phyloP scores from a whole-genome alignment of 176 grass and related monocot species.

The Eleusine coracana region DNA sequence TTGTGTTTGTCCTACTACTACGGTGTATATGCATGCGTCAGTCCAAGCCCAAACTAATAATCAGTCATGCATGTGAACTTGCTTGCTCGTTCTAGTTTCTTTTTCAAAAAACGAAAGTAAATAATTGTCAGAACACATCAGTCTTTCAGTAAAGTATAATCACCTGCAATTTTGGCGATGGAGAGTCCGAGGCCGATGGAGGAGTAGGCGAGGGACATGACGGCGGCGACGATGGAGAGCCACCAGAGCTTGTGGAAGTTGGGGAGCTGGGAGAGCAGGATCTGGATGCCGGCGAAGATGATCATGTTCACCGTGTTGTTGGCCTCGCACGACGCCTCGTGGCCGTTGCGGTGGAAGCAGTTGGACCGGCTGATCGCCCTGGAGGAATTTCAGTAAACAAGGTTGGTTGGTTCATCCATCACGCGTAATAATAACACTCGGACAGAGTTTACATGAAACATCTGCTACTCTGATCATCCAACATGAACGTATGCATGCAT shows the following conservation, averaged over 20 bases:
- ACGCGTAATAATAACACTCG: too few relatives aligned
- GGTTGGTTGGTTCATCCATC: too few relatives aligned
- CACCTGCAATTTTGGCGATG: conserved; percentile 73
- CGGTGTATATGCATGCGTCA: too few relatives aligned
- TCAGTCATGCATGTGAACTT: too few relatives aligned
- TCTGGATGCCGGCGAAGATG: conserved; percentile 79
- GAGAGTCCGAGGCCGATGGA: conserved; percentile 83
- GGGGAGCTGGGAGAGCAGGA: conserved; percentile 74
- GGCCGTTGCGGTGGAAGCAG: conserved; percentile 74
- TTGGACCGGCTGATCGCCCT: conserved; percentile 79
- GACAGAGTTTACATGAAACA: too few relatives aligned
- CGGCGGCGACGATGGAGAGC: conserved; percentile 83
- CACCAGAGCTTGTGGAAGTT: conserved; percentile 95
- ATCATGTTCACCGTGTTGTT: conserved; percentile 68
- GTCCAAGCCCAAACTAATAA: too few relatives aligned
- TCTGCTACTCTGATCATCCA: too few relatives aligned
- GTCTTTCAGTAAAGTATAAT: too few relatives aligned
- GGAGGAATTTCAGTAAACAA: neutral
- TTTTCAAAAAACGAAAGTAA: too few relatives aligned
- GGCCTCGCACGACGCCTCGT: conserved; percentile 38
- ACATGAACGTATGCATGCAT: neutral
- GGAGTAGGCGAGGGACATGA: conserved; percentile 90
- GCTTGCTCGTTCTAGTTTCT: too few relatives aligned
- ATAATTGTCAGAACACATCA: too few relatives aligned
- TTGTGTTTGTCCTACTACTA: too few relatives aligned